These are phyloP conservation scores for Neckera pumila DNA, from an alignment of 225 moss, liverwort and hornwort genomes.

Conservation along the genomic window DNA sequence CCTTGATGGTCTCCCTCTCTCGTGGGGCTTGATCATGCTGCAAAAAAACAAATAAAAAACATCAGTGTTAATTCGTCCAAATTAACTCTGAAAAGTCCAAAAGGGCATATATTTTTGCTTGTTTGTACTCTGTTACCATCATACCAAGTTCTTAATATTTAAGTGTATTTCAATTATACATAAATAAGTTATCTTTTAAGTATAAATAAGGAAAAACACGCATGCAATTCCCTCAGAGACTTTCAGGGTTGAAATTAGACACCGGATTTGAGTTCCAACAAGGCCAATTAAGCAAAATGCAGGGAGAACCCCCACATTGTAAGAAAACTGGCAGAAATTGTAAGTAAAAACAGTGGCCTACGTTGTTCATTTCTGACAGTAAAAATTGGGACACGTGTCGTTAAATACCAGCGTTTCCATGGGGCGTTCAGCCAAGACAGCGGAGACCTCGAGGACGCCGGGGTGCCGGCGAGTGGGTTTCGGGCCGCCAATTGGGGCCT, in stretches of 20 bases:
- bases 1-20: slow-evolving; percentile 11
- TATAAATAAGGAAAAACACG: not conserved
- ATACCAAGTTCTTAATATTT: no score
- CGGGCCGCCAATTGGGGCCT: not conserved
- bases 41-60: not conserved
- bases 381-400: not conserved
- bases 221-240: not conserved
- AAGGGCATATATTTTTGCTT: no score
- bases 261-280: not conserved
- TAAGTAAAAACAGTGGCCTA: not conserved
- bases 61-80: not conserved
- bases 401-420: slow-evolving; percentile 25
- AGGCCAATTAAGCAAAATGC: not conserved
- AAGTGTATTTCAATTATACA: no score
- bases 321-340: not conserved
- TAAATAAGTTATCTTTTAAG: not conserved
- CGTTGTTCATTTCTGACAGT: not conserved
- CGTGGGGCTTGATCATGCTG: slow-evolving; percentile 14
- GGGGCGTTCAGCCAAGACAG: slow-evolving; percentile 38
- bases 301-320: not conserved
- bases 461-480: not conserved
- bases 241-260: not conserved
- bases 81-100: no score
- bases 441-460: slow-evolving; percentile 5
- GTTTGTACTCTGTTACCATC: not conserved